phyloP scores from a whole-genome alignment of 192 early-diverging fungal species.

The Backusella westeae region DNA sequence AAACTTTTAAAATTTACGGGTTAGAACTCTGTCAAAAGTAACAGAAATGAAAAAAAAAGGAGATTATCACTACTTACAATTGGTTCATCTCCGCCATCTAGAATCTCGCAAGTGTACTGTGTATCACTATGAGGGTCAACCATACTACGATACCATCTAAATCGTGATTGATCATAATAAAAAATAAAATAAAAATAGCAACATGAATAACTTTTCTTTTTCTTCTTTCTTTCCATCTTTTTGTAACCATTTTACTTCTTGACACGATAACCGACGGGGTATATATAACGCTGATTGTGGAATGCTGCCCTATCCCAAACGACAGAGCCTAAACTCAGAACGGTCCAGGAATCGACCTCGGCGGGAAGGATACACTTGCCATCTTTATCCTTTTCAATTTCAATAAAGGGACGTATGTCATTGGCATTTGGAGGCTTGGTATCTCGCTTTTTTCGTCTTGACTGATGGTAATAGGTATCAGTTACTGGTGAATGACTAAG shows the following conservation, averaged over 20 bases:
- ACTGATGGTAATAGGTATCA: constrained; percentile 15
- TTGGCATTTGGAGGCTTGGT: constrained; percentile 34
- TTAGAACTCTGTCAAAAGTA: background rate
- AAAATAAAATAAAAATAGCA: background rate
- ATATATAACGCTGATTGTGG: constrained; percentile 90
- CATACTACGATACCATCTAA: constrained; percentile 56
- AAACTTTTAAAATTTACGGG: constrained; percentile 46
- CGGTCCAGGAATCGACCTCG: constrained; percentile 71
- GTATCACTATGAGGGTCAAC: constrained; percentile 44
- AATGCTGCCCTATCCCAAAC: constrained; percentile 73
- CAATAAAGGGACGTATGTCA: constrained; percentile 26
- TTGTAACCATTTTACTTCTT: constrained; percentile 34
- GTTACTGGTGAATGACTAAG: background rate
- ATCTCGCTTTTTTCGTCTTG: constrained; percentile 31
- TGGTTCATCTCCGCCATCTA: constrained; percentile 78
- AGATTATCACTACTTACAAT: constrained; percentile 20
- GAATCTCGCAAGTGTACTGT: constrained; percentile 71
- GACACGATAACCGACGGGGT: constrained; percentile 82
- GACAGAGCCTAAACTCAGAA: constrained; percentile 67
- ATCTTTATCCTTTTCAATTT: constrained; percentile 48
- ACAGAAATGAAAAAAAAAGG: background rate
- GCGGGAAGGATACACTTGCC: constrained; percentile 76
- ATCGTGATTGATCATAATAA: background rate
- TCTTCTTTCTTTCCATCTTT: background rate
- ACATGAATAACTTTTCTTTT: background rate